A percentile compares a stretch with the other conserved stretches of the same genome.
These are phyloP conservation scores for Delonix regia DNA, from an alignment of 306 rosid species.

Conservation along the genomic window DNA sequence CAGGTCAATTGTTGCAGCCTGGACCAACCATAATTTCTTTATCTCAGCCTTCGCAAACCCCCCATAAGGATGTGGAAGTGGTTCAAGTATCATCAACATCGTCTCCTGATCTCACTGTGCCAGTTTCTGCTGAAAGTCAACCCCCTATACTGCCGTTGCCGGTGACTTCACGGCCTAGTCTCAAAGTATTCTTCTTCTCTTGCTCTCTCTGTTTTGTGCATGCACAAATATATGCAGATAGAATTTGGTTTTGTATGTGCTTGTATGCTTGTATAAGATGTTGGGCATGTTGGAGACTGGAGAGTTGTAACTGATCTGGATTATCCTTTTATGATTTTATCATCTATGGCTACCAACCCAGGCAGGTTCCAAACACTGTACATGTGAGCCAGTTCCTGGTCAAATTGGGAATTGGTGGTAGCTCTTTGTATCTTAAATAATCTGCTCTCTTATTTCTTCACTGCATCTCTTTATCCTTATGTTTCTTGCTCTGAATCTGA, in stretches of 20 bases:
- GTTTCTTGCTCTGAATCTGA: background rate
- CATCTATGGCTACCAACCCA: background rate
- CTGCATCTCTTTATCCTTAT: background rate
- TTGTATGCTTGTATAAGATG: background rate
- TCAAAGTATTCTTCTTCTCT: constrained; percentile 51
- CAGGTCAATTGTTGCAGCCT: constrained; percentile 80
- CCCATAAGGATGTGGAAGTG: constrained; percentile 85
- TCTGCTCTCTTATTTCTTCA: background rate
- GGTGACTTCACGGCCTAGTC: constrained; percentile 47
- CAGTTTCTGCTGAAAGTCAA: constrained; percentile 63
- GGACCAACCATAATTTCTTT: constrained; percentile 56
- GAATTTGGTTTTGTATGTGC: constrained; percentile 19
- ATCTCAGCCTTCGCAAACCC: constrained; percentile 58
- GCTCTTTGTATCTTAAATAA: background rate
- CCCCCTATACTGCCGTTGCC: constrained; percentile 89
- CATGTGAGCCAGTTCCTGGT: constrained; percentile 6
- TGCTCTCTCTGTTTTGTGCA: background rate
- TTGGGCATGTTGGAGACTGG: background rate
- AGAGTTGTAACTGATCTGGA: constrained; percentile 3
- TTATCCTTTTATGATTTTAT: constrained; percentile 12
- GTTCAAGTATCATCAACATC: constrained; percentile 60
- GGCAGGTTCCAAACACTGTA: background rate
- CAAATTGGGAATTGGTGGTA: background rate
- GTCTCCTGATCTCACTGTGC: constrained; percentile 53
- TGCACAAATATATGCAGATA: background rate